Evolutionary conservation across 129 eudicot species (phyloP).

Genomic region (Pittosporum tobira): DNA sequence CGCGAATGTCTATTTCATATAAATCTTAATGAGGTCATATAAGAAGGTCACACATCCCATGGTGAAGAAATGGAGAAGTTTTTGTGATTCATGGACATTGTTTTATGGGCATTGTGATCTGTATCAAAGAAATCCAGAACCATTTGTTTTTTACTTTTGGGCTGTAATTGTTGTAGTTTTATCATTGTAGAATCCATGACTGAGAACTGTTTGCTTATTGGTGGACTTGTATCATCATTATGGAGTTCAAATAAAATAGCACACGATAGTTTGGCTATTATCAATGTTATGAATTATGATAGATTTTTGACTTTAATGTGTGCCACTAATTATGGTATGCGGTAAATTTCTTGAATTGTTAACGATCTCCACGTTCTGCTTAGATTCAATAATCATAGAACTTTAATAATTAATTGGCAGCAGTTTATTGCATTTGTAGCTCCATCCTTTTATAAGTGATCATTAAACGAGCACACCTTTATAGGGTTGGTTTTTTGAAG

Average conservation of each 20-base stretch:
- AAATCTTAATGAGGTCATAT: conserved; percentile 41
- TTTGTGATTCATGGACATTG: conserved; percentile 19
- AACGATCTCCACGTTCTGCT: not conserved
- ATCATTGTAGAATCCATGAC: conserved; percentile 47
- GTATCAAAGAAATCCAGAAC: conserved; percentile 37
- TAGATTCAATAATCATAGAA: not conserved
- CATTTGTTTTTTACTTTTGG: conserved; percentile 25
- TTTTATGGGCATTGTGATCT: conserved; percentile 25
- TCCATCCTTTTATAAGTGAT: too few species aligned
- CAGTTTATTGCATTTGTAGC: not conserved
- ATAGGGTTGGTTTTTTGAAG: not conserved
- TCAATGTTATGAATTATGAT: conserved; percentile 13
- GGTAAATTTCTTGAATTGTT: not conserved
- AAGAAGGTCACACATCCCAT: conserved; percentile 28
- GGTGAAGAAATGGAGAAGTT: conserved; percentile 34
- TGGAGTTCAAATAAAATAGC: conserved; percentile 39
- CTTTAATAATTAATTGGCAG: not conserved
- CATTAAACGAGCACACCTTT: too few species aligned
- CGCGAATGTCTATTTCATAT: conserved; percentile 34
- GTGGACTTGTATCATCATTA: conserved; percentile 41
- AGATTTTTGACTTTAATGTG: conserved; percentile 7
- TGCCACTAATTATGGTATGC: not conserved
- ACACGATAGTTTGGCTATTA: conserved; percentile 30
- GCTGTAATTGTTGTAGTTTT: conserved; percentile 46
- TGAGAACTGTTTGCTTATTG: conserved; percentile 35